phyloP scores from a whole-genome alignment of 2,329 filamentous ascomycete genomes.

The Paecilomyces sp. region DNA sequence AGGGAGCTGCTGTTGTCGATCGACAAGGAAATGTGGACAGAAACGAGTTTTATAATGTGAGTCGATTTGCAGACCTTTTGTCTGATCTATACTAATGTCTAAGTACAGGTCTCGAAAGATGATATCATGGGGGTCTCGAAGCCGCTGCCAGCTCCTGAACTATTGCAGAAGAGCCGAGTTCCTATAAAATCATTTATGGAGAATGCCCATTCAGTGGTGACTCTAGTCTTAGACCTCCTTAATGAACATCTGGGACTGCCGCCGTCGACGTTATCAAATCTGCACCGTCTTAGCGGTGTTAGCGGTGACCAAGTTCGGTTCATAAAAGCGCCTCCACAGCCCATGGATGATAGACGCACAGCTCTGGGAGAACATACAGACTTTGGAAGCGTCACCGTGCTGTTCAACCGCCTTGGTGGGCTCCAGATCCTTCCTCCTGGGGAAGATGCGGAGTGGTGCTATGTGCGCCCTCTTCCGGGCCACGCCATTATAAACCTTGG shows the following conservation, averaged over 20 bases:
- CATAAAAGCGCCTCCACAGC: constrained; percentile 43
- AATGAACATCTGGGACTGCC: constrained; percentile 39
- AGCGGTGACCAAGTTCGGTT: constrained; percentile 51
- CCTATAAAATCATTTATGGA: constrained; percentile 39
- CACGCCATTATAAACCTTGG: constrained; percentile 40
- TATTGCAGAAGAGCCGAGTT: constrained; percentile 30
- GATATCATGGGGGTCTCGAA: constrained; percentile 38
- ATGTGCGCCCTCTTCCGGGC: constrained; percentile 45
- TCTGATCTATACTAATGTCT: background rate
- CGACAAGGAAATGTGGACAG: constrained; percentile 41
- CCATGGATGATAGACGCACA: constrained; percentile 32
- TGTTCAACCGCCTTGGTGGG: constrained; percentile 51
- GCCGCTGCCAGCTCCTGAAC: constrained; percentile 34
- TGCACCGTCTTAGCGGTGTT: constrained; percentile 38
- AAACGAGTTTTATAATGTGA: constrained; percentile 51
- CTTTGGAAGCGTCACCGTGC: constrained; percentile 49
- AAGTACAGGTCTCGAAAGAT: constrained; percentile 42
- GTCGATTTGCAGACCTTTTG: constrained; percentile 5
- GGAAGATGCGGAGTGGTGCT: constrained; percentile 40
- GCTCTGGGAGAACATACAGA: constrained; percentile 50
- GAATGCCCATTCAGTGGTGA: constrained; percentile 39
- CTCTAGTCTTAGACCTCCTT: constrained; percentile 37
- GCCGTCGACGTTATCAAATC: constrained; percentile 32
- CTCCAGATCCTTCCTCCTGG: constrained; percentile 45
- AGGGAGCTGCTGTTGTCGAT: constrained; percentile 42